Conservation (phyloP, 2,329 filamentous ascomycete species). For the Ophiostoma perfectum region DNA sequence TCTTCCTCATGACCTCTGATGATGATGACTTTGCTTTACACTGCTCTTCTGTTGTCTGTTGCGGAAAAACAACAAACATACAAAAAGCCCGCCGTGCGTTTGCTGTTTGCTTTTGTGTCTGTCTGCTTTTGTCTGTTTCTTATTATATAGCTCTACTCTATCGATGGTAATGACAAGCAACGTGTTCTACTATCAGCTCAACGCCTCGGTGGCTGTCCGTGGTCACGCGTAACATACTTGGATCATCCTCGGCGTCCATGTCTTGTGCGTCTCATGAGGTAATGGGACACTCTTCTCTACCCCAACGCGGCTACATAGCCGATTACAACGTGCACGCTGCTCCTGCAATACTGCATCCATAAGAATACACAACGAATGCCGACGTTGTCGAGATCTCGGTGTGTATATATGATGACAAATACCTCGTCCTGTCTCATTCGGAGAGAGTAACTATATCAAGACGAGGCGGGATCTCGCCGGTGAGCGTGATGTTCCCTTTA, state of each 20-base stretch:
- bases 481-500: not conserved
- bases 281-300: too few relatives aligned
- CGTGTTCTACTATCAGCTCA: not conserved
- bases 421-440: not conserved
- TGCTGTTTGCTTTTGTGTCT: not conserved
- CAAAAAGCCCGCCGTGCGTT: not conserved
- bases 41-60: not conserved
- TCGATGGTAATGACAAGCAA: not conserved
- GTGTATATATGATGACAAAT: not conserved
- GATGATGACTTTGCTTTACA: not conserved
- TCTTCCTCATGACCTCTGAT: slow-evolving; percentile 1
- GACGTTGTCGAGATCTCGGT: not conserved
- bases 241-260: too few relatives aligned
- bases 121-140: not conserved
- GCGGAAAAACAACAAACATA: not conserved
- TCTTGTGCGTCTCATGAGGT: too few relatives aligned
- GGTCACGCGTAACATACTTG: too few relatives aligned
- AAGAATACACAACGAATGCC: not conserved
- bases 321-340: too few relatives aligned
- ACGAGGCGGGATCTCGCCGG: not conserved
- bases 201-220: too few relatives aligned
- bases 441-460: not conserved
- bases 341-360: not conserved
- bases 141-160: not conserved
- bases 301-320: too few relatives aligned